Base-by-base conservation (phyloP, 345 rosid genomes). In the Gossypium anomalum region DNA sequence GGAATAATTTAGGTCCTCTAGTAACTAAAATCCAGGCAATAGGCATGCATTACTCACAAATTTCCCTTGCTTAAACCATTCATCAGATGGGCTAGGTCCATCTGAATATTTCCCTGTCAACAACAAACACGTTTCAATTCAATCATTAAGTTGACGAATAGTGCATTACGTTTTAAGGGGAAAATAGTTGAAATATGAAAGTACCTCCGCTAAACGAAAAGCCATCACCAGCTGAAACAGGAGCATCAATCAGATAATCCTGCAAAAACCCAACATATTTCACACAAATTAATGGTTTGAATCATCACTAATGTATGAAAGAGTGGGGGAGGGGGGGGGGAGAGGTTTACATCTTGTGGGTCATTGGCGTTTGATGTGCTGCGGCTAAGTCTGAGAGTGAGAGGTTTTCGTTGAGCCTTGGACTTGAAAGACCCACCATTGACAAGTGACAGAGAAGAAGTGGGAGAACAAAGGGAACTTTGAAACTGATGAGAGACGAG, bases 171-270 rank as follows among this genome's bases (percentile, higher is more conserved):
- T 66, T 64, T 57, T 14, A 43, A 27, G n/a, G 9, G 38, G n/a
- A 23, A 23, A 67, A 58, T 3, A 58, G 22, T 10, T 62, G 8
- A 61, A 56, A 43, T 7, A 57, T 8, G 75, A 55, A 9, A 22
- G 72, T 55, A 91, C 97, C 98, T 83, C 98, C 98, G 76, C 88
- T 82, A 79, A 94, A 94, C 60, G 98, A 94, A 82, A 94, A 94
- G 58, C 97, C 98, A 83, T 94, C 97, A 76, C 97, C 97, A 29
- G 84, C 89, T 22, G 93, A 89, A 71, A 82, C 91, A 29, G 93
- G 93, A 75, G 97, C 98, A 83, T 94, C 97, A 44, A 92, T 88
- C 71, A 89, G 88, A 84, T 87, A 92, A 80, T 92, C 97, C 97
- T 94, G 82, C 44, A 3, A 23, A 61, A 51, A 14, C 4, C 23